Evolutionary conservation across 1,284 basidiomycete genomes (phyloP).

Genomic region (Exobasidium cylindrosporum): DNA sequence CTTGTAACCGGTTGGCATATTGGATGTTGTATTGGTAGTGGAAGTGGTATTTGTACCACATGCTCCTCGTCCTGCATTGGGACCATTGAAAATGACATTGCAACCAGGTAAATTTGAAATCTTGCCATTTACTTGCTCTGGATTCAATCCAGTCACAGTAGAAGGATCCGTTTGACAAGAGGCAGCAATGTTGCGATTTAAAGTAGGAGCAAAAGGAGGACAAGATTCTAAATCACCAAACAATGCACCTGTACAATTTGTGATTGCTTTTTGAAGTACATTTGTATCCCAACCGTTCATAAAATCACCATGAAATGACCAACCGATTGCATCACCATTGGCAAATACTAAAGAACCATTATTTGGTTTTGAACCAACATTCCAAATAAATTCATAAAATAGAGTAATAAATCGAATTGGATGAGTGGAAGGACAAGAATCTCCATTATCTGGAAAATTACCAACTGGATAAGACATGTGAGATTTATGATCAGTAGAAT

Average conservation of each 20-base stretch:
- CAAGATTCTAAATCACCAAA: constrained; percentile 59
- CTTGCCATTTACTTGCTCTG: constrained; percentile 5
- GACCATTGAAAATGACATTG: constrained; percentile 33
- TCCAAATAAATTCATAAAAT: constrained; percentile 58
- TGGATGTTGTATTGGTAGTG: background rate
- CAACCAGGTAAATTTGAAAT: constrained; percentile 29
- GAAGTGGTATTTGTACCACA: background rate
- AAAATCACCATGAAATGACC: constrained; percentile 62
- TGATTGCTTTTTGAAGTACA: constrained; percentile 60
- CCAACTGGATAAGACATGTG: constrained; percentile 56
- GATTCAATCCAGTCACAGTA: background rate
- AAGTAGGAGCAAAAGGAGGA: constrained; percentile 22
- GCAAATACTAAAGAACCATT: constrained; percentile 20
- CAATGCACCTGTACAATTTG: constrained; percentile 59
- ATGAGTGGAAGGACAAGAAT: constrained; percentile 59
- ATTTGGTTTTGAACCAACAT: constrained; percentile 1
- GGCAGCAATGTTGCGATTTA: constrained; percentile 17
- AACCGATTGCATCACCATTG: constrained; percentile 43
- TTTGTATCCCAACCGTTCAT: constrained; percentile 56
- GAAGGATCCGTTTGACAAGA: constrained; percentile 6
- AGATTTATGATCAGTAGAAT: constrained; percentile 56
- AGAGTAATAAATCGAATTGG: constrained; percentile 60
- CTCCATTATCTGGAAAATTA: constrained; percentile 58
- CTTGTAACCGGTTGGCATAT: constrained; percentile 6
- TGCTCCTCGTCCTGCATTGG: constrained; percentile 24